Percentiles rank a stretch among this genome's conserved stretches.
phyloP scores from a whole-genome alignment of 1,284 basidiomycete genomes.

The Ganoderma leucocontextum region DNA sequence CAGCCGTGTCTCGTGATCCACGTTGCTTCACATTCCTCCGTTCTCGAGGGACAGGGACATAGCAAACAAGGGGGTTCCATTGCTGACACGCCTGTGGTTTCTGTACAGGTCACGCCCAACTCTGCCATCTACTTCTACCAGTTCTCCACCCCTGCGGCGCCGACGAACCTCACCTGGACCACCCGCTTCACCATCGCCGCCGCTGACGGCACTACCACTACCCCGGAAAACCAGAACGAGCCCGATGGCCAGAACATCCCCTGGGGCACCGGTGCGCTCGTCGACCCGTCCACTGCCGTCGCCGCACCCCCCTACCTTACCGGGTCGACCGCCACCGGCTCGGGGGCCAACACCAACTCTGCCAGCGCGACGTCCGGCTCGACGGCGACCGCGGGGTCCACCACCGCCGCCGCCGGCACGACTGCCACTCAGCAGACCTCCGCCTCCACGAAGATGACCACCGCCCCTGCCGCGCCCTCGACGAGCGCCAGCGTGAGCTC shows the following conservation, averaged over 20 bases:
- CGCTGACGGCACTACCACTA: conserved; percentile 53
- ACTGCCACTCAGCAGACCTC: background rate
- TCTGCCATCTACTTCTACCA: conserved; percentile 85
- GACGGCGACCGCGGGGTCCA: background rate
- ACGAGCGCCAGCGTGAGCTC: conserved; percentile 2
- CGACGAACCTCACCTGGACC: conserved; percentile 69
- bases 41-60: background rate
- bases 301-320: conserved; percentile 36
- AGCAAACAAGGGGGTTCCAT: background rate
- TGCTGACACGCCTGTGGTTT: background rate
- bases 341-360: background rate
- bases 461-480: conserved; percentile 13
- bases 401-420: background rate
- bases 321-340: background rate
- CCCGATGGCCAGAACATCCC: conserved; percentile 61
- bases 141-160: conserved; percentile 57
- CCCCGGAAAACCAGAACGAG: conserved; percentile 63
- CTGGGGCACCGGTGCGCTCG: conserved; percentile 77
- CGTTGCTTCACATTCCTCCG: background rate
- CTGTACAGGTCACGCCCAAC: conserved; percentile 66
- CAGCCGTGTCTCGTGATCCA: background rate
- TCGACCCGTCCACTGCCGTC: conserved; percentile 44
- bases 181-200: conserved; percentile 83
- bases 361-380: background rate
- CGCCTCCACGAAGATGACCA: background rate